A percentile compares a stretch with the other conserved stretches of the same genome.
phyloP scores from a whole-genome alignment of 148 eudicot species.

The Persicaria maculosa region DNA sequence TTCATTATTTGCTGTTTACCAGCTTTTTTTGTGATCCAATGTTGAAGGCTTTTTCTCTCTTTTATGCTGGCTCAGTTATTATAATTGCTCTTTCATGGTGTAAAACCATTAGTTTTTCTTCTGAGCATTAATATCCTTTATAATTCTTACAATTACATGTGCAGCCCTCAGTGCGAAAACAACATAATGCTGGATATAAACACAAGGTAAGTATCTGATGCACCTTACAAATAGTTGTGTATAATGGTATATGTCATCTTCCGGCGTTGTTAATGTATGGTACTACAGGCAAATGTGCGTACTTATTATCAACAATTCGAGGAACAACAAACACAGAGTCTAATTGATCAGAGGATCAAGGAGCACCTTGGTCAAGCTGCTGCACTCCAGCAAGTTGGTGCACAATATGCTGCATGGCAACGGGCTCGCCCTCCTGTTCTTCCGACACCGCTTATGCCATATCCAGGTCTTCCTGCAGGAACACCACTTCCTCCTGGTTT shows the following conservation, averaged over 20 bases:
- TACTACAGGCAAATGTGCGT: conserved; percentile 64
- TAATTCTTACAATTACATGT: background rate
- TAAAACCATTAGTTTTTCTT: background rate
- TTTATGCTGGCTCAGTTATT: background rate
- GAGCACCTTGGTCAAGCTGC: conserved; percentile 78
- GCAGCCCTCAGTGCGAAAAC: conserved; percentile 94
- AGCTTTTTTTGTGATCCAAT: background rate
- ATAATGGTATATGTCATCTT: background rate
- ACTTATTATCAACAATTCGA: conserved; percentile 77
- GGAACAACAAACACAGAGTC: conserved; percentile 77
- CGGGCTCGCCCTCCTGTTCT: conserved; percentile 45
- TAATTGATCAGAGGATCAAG: conserved; percentile 85
- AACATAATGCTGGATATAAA: conserved; percentile 94
- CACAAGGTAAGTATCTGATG: conserved; percentile 55
- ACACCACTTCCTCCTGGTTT: conserved; percentile 42
- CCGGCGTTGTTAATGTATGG: background rate
- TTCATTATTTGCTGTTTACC: background rate
- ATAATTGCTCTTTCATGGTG: background rate
- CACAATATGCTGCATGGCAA: conserved; percentile 47
- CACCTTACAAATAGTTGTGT: background rate
- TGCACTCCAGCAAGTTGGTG: conserved; percentile 59
- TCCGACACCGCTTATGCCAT: conserved; percentile 52
- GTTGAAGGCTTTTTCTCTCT: background rate
- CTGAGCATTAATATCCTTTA: background rate
- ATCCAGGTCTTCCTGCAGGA: conserved; percentile 36